Evolutionary conservation across 176 grass and related monocot genomes (phyloP).

Genomic region (Triticum timopheevii): DNA sequence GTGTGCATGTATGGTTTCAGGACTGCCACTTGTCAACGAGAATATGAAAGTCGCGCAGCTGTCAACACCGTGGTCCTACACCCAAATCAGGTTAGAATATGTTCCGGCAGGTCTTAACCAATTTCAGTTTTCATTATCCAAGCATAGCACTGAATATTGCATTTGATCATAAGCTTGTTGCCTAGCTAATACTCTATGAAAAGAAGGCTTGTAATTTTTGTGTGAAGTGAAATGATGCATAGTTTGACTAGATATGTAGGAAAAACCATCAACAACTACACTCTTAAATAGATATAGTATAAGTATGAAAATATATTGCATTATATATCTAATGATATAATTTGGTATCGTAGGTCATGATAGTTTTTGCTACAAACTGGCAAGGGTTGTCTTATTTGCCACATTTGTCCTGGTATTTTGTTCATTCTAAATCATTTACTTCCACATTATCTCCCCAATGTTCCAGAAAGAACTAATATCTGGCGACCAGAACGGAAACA

Average conservation of each 20-base stretch:
- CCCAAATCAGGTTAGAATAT: constrained; percentile 80
- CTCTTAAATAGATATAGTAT: no score
- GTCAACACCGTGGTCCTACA: constrained; percentile 96
- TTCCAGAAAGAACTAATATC: constrained; percentile 98
- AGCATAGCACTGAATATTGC: not conserved
- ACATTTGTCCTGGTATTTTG: not conserved
- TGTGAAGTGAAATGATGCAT: no score
- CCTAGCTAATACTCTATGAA: not conserved
- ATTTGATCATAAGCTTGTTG: constrained; percentile 12
- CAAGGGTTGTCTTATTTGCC: not conserved
- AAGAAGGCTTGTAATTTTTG: no score
- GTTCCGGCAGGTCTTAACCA: not conserved
- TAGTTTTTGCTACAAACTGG: no score
- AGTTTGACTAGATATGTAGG: no score
- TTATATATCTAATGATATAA: no score
- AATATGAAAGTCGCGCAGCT: constrained; percentile 94
- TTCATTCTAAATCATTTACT: not conserved
- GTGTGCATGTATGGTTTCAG: constrained; percentile 44
- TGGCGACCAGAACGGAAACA: constrained; percentile 97
- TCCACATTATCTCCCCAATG: not conserved
- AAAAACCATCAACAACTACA: no score
- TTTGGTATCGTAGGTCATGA: no score
- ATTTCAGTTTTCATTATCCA: not conserved
- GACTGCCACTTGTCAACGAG: constrained; percentile 85
- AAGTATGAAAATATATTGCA: no score